Base-by-base conservation (phyloP, 2,329 filamentous ascomycete genomes). In the Aureobasidium vineae region DNA sequence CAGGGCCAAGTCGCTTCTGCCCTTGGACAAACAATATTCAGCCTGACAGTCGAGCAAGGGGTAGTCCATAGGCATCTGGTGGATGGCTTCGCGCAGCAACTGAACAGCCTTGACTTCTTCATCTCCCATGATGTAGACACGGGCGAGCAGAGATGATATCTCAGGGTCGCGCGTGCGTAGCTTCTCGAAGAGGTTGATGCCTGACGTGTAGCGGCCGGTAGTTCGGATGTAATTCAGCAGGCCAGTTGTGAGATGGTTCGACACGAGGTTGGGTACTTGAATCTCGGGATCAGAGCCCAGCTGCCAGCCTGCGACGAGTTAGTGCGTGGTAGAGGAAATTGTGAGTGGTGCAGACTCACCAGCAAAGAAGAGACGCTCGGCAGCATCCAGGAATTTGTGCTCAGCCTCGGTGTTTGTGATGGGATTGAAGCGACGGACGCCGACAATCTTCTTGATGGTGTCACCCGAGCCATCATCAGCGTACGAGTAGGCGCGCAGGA, bases 321-420 rank as follows among this genome's bases (percentile, higher is more conserved):
- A 70, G 67, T 49, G 23, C n/a, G 21, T 23, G 36, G 7, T 40
- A 10, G 49, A 52, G 5, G 1, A 15, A 16, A 59, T 19, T 21
- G 65, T 49, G 45, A 7, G 43, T 31, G 16, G 28, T 31, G 6
- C 15, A 15, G n/a, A 66, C 71, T 68, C 70, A 91, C 92, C 94
- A 79, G 90, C 87, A 80, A 98, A 98, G 79, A 99, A 99, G 38
- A 99, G 83, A 73, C 90, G 90, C 79, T 99, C 95, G 13, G 95
- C 95, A 23, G 95, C 92, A 73, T 96, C 90, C 49, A 99, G 82
- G 76, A 99, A 99, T 70, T 91, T 91, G 76, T 99, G 95, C 78
- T 99, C 95, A 68, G 92, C 92, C 77, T 99, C 95, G n/a, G 95
- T 98, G 77, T 91, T 98, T 56, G 92, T 97, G 68, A 99, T 91